phyloP scores from a whole-genome alignment of 768 basidiomycete species.

The Agaricus blazei region DNA sequence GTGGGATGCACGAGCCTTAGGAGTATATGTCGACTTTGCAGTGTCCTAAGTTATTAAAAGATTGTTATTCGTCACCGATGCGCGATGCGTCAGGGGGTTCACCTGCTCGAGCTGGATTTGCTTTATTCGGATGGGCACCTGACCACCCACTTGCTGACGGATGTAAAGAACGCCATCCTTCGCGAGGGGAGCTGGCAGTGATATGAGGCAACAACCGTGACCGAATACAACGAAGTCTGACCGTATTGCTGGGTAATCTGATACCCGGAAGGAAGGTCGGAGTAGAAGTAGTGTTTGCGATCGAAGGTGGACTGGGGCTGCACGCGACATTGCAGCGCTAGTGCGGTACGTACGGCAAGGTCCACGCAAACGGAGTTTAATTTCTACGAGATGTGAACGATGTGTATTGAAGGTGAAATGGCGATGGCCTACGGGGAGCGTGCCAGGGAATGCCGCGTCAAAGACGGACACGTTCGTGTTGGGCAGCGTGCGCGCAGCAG shows the following conservation, averaged over 20 bases:
- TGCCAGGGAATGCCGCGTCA: conserved; percentile 92
- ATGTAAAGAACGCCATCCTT: conserved; percentile 51
- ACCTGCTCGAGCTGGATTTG: conserved; percentile 98
- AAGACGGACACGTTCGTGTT: conserved; percentile 74
- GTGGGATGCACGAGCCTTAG: conserved; percentile 43
- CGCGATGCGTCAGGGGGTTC: conserved; percentile 9
- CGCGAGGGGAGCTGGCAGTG: conserved; percentile 68
- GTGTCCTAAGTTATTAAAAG: conserved; percentile 63
- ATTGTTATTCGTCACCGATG: neutral
- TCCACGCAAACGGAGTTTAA: conserved; percentile 70
- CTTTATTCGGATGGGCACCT: conserved; percentile 54
- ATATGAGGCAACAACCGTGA: neutral
- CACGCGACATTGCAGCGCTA: conserved; percentile 67
- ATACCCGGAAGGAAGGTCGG: conserved; percentile 90
- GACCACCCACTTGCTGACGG: conserved; percentile 27
- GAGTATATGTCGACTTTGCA: conserved; percentile 71
- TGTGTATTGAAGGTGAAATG: neutral
- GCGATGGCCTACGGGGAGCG: conserved; percentile 66
- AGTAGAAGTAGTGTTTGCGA: conserved; percentile 97
- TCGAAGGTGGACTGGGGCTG: conserved; percentile 81
- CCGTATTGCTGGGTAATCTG: conserved; percentile 97
- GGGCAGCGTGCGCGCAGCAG: conserved; percentile 38
- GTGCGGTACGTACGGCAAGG: conserved; percentile 73
- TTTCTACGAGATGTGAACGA: conserved; percentile 27
- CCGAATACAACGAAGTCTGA: conserved; percentile 21